Evolutionary conservation across 768 basidiomycete species (phyloP), one percentile per base, ranked within the genome.

Genomic region (Chlorophyllum brunneum): DNA sequence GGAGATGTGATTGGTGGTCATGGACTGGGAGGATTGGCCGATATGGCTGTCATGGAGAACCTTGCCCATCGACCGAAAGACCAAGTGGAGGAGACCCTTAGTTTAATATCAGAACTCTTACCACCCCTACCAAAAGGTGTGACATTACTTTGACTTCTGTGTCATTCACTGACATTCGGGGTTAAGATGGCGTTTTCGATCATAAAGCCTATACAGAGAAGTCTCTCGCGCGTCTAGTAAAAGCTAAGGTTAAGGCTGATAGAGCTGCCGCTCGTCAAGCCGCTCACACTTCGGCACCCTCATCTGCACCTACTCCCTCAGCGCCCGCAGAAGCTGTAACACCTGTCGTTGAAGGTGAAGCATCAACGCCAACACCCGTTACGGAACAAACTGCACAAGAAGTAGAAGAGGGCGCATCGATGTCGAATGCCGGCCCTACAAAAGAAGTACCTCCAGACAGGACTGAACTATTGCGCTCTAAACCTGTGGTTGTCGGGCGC

Each of bases 21-120:
- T 67, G 91, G 90, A 9, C 70, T 94, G 1, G 89, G 91, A 39
- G 91, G 92, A 24, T 70, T 95, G 3, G 93, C 92, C 15, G 95
- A 98, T 64, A 94, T 98, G 92, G 88, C 92, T 5, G 92, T 99
- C 23, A 92, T 98, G 85, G 92, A 98, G 70, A 98, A 95, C 66
- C 73, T 99, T 39, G 93, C 93, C 0, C 94, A 98, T 67, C 79
- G 94, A 24, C 90, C 97, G 3, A 98, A 98, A 70, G 97, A 99
- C 54, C 95, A 98, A 65, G 83, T 98, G 4, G 95, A 98, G 68
- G 97, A 99, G 68, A 85, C 91, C 0, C 73, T 99, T 31, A 86
- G 86, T 56, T 78, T 98, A 33, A 75, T 95, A 29, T 88, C 89
- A 20, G 97, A 99, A 65, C 71, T 99, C 11, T 80, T 99, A 68